Base-by-base conservation (phyloP, 441 rosid species). In the Oxalis stricta region DNA sequence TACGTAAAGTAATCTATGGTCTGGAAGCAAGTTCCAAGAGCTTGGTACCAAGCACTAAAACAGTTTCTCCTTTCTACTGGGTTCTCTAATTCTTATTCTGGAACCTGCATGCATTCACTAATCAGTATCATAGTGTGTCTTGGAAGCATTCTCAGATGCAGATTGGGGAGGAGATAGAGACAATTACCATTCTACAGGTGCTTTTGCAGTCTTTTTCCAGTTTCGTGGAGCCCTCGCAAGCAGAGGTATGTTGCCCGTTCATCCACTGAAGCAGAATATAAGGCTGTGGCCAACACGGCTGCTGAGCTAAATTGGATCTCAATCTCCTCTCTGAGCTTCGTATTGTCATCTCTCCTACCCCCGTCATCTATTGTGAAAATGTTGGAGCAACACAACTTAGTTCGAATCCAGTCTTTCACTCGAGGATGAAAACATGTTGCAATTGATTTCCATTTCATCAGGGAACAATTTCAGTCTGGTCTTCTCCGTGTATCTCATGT, bases 301-400 rank as follows among this genome's bases (percentile, higher is more conserved):
- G 20, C 42, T 13, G 42, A 47, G 15, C 5, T 47, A 3, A 0
- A 5, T 3, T 35, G 41, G 41, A 4, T 35, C 0, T 16, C 1
- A 10, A 7, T 5, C 2, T 44, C 0, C 2, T 45, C 0, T 1
- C 1, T 0, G 16, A 32, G 12, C 38, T 45, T 8, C 28, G 8
- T 24, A 5, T 1, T 5, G 0, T 3, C n/a, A 7, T 2, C 0
- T 0, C 4, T 2, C 0, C 14, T 7, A 0, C 0, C 3, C 2
- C 9, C 5, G 37, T 7, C 5, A 9, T 14, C 7, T 49, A 15
- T 0, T 38, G 15, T 8, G 45, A 49, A 4, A 49, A 38, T 21
- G 9, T 38, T 0, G 7, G 38, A 0, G 44, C 37, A 7, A 49
- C 8, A 0, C 14, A 38, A 1, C 7, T 49, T 0, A 15, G 45